Evolutionary conservation across 805 yeast species (phyloP).

Genomic region (Candida koratica): DNA sequence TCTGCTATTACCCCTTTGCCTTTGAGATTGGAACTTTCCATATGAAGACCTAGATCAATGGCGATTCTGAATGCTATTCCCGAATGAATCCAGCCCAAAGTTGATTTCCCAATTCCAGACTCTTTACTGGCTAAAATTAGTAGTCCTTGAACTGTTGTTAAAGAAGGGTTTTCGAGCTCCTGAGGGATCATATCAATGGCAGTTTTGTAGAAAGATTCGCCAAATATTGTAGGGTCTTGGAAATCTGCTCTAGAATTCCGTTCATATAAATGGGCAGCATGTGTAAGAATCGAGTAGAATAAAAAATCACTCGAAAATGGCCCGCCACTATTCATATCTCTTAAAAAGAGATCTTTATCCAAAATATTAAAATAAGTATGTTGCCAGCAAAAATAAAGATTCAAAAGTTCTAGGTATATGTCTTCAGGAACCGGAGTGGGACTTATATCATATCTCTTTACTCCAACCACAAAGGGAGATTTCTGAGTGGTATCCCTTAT

Average conservation of each 20-base stretch:
- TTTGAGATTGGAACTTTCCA: constrained; percentile 6
- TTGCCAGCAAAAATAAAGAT: constrained; percentile 14
- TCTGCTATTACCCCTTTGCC: constrained; percentile 9
- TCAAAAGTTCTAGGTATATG: constrained; percentile 6
- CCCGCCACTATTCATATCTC: constrained; percentile 13
- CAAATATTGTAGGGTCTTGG: constrained; percentile 1
- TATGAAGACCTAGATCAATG: constrained; percentile 14
- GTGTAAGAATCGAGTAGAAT: constrained; percentile 11
- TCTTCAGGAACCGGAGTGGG: constrained; percentile 1
- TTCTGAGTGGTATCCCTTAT: constrained; percentile 3
- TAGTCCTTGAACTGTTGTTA: constrained; percentile 13
- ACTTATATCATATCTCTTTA: neutral
- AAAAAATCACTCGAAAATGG: constrained; percentile 13
- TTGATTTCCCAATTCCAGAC: constrained; percentile 11
- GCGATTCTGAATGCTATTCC: constrained; percentile 14
- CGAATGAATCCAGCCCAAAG: constrained; percentile 13
- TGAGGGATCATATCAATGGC: constrained; percentile 11
- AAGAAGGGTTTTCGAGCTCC: constrained; percentile 10
- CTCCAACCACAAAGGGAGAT: neutral
- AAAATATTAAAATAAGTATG: constrained; percentile 12
- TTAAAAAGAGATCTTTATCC: constrained; percentile 10
- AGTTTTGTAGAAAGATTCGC: constrained; percentile 7
- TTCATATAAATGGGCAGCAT: constrained; percentile 8
- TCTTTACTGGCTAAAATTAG: constrained; percentile 13
- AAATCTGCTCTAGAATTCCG: neutral